These are phyloP conservation scores for Ammopiptanthus mongolicus DNA, from an alignment of 306 rosid species.

Conservation along the genomic window DNA sequence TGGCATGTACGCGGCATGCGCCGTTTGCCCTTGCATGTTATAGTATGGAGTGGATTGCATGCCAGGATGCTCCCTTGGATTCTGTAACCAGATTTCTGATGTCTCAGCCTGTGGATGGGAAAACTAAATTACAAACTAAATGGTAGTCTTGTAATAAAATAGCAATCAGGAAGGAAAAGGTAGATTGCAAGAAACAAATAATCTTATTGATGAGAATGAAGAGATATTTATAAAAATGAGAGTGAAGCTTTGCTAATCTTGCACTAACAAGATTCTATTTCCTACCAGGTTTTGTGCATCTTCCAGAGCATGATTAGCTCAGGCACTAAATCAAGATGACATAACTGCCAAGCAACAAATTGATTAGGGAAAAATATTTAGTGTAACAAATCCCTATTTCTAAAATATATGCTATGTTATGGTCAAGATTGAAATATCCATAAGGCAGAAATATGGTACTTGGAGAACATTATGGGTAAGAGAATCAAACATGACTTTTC, in stretches of 20 bases:
- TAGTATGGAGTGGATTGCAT: conserved; percentile 84
- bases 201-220: neutral
- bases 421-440: neutral
- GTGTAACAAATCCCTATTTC: neutral
- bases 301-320: neutral
- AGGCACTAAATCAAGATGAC: neutral
- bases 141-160: neutral
- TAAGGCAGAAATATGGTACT: neutral
- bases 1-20: conserved; percentile 79
- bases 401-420: neutral
- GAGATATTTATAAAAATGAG: neutral
- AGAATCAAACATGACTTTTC: neutral
- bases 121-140: neutral
- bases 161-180: neutral
- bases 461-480: neutral
- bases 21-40: conserved; percentile 84
- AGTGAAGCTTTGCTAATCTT: neutral
- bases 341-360: neutral
- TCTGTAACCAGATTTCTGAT: conserved; percentile 94
- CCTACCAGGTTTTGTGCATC: neutral
- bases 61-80: conserved; percentile 82
- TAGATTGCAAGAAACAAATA: neutral
- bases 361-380: neutral
- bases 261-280: neutral
- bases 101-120: conserved; percentile 70